Base-by-base conservation (phyloP, 83 land plant species). In the Picea abies region DNA sequence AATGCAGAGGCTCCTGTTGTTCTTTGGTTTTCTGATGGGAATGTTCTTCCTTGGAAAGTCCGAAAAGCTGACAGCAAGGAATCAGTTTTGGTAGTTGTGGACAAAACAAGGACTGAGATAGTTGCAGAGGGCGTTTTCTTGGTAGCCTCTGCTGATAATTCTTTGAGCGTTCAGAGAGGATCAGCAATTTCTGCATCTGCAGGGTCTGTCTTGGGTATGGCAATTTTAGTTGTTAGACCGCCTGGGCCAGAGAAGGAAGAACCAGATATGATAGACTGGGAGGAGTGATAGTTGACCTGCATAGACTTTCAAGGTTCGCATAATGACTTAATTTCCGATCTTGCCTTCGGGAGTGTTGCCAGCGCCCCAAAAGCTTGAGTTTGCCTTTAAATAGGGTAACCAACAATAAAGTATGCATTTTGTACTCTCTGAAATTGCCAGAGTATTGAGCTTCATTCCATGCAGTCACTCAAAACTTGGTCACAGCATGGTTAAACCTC, bases 191-290 rank as follows among this genome's bases (percentile, higher is more conserved):
- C 85, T 84, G 98, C 82, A 80, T 60, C 23, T 37, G 94, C 88
- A 80, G 70, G 41, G 81, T 82, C 81, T 81, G 85, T 87, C 56
- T 80, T 95, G 60, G 99, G 94, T 70, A 87, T 65, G 44, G 98
- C 92, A 78, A 83, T 95, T 56, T 71, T 97, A 86, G 95, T 93
- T 47, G 89, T 97, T 69, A 84, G 99, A 85, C 99, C 99, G 1
- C 99, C 99, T 2, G 79, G 63, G 70, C 85, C 89, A 2, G 92
- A 89, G 15, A 82, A 73, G 14, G 85, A 81, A 5, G 91, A 91
- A 14, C 58, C 58, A 56, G 58, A 56, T 0, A 56, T 56, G 58
- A 56, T 56, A 56, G 58, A 56, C 58, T 56, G 58, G 58, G 58
- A 52, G 3, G 58, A 56, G 3, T 56, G 58, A 56, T 56, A 56